These are phyloP conservation scores for Paraphaeosphaeria minitans DNA, from an alignment of 2,329 filamentous ascomycete species.

Conservation along the genomic window DNA sequence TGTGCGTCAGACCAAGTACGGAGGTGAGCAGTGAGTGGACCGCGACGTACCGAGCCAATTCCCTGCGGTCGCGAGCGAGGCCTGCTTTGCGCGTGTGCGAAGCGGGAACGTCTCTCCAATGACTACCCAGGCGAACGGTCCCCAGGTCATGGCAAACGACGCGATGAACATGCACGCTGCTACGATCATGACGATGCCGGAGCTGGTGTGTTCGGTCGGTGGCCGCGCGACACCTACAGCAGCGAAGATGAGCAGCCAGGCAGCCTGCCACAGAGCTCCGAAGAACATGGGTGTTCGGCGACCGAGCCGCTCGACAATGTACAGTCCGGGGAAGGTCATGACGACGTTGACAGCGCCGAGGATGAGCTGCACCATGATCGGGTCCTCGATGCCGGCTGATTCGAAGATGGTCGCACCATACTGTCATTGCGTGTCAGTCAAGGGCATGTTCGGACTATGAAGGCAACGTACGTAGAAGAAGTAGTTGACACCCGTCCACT, in stretches of 20 bases:
- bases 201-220: constrained; percentile 43
- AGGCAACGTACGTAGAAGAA: constrained; percentile 47
- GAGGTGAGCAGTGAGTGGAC: too few species aligned
- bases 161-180: constrained; percentile 76
- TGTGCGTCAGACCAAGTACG: constrained; percentile 2
- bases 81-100: constrained; percentile 42
- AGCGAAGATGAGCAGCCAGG: constrained; percentile 67
- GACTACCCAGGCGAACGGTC: constrained; percentile 61
- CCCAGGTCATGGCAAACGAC: constrained; percentile 70
- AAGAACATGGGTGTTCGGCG: constrained; percentile 70
- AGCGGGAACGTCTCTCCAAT: constrained; percentile 44
- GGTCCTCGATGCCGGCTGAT: constrained; percentile 68
- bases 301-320: constrained; percentile 70
- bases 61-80: constrained; percentile 39
- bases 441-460: too few species aligned
- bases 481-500: constrained; percentile 57
- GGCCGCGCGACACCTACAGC: constrained; percentile 48
- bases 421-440: constrained; percentile 5
- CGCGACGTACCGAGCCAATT: constrained; percentile 39
- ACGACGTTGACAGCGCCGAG: constrained; percentile 68
- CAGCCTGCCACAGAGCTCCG: constrained; percentile 70
- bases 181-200: constrained; percentile 72
- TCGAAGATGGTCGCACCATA: constrained; percentile 72
- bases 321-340: constrained; percentile 70
- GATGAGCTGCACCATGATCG: constrained; percentile 53